These are phyloP conservation scores for Pharnaceum exiguum DNA, from an alignment of 148 eudicot species.

Conservation along the genomic window DNA sequence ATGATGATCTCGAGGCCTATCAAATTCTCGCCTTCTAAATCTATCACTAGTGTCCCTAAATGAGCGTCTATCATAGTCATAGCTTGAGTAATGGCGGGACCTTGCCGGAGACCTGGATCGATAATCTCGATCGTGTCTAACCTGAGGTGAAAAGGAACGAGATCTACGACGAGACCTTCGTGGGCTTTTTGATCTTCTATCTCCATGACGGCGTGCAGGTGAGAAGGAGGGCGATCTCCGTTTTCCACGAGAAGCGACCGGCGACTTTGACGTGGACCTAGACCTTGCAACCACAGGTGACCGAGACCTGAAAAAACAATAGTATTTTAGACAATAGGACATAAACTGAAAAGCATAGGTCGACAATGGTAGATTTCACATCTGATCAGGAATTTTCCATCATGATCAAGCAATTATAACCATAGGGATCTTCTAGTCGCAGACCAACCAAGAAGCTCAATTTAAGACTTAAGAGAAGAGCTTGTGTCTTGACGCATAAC, in stretches of 20 bases:
- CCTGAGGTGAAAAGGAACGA: constrained; percentile 45
- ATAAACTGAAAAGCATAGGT: no score
- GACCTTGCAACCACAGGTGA: constrained; percentile 45
- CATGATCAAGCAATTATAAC: no score
- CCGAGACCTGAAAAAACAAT: constrained; percentile 49
- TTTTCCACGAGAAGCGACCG: constrained; percentile 37
- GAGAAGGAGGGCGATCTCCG: constrained; percentile 66
- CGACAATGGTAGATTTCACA: no score
- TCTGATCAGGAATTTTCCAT: no score
- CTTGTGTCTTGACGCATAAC: no score
- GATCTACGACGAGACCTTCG: constrained; percentile 33
- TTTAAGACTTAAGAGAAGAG: no score
- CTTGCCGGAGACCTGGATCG: constrained; percentile 73
- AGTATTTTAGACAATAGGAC: no score
- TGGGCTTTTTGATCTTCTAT: constrained; percentile 30
- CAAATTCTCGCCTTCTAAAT: constrained; percentile 49
- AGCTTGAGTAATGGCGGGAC: constrained; percentile 63
- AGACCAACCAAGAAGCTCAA: no score
- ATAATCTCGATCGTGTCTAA: constrained; percentile 48
- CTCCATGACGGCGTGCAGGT: constrained; percentile 32
- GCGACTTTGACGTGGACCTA: constrained; percentile 62
- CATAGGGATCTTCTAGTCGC: no score
- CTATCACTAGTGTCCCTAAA: constrained; percentile 53
- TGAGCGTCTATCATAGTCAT: constrained; percentile 56
- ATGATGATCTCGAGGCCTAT: constrained; percentile 47